Evolutionary conservation across 306 rosid genomes (phyloP), one percentile per base, ranked within the genome.

Genomic region (Citrullus mucosospermus): DNA sequence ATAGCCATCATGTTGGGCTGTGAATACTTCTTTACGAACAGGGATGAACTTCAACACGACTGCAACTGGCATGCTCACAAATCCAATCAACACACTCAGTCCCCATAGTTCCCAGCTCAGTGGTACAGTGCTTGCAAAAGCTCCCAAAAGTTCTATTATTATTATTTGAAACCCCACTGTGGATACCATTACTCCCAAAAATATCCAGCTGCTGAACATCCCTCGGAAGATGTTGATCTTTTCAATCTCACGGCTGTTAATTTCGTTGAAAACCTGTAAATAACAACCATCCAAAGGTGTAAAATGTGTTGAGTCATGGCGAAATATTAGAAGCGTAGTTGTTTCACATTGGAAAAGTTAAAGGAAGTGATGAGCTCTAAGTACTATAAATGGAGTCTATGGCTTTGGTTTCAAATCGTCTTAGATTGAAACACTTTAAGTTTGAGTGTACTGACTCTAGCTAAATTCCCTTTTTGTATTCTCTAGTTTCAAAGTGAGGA

Each of bases 61-160:
- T 79, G 93, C 92, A 67, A 95, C 41, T 15, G 86, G 93, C 87
- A 95, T 61, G 87, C 97, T 90, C n/a, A 91, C 79, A 4, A 85
- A 87, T 80, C 99, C 99, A 71, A 91, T 81, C 67, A 90, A 32
- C 75, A 95, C 50, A 71, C 96, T 86, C 44, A 92, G 87, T 74
- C 87, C 66, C 99, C 99, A 95, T 20, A 95, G 41, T 86, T 88
- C 86, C 99, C 99, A 90, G 86, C 79, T 91, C 14, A 95, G 88
- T 65, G 99, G 97, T 46, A 92, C 99, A 13, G 97, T 95, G 91
- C 97, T 87, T 20, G 97, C 99, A 78, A 95, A 84, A 10, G 87
- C 59, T 25, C 99, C 99, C 81, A 95, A 84, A 83, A 92, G 86
- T 87, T 95, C 97, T 18, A 95, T 88, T 48, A 95, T 90, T 51